Base-by-base conservation (phyloP, 306 rosid genomes). In the Corylus avellana region DNA sequence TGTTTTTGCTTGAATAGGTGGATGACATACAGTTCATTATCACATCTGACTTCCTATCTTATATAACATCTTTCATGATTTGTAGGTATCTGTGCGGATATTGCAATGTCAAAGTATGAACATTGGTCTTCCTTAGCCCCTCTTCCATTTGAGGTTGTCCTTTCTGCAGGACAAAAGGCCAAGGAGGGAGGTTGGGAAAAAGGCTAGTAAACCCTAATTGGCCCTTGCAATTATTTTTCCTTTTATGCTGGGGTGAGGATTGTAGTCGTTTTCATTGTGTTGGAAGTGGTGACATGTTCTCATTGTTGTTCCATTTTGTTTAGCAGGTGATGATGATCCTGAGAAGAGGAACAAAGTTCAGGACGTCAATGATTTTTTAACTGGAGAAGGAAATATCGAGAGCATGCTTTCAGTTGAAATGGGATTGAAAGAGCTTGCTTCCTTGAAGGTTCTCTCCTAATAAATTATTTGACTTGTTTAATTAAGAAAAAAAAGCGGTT, bases 121-220 rank as follows among this genome's bases (percentile, higher is more conserved):
- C 91, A 89, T 77, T 95, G 98, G 98, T 92, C 98, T 55, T 95
- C 98, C 77, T 77, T 95, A 79, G 98, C 98, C 59, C 98, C 98
- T 80, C 98, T 95, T 77, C 98, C 98, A 84, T 95, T 95, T 88
- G 98, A 95, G 89, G 88, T 95, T 5, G 98, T 95, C 75, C 84
- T 95, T 85, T 95, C 98, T 81, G 98, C 98, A 4, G 98, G 98
- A 77, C 98, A 92, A 85, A 95, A 91, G 84, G 98, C 98, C 53
- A 91, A 95, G 91, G 98, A 95, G 84, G 98, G 89, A 80, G 82
- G 85, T 85, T 89, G 92, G 93, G 90, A 88, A 83, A 92, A 89
- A 87, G 95, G 98, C 83, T 81, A 84, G 92, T 86, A 78, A 72
- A 62, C 48, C 54, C 73, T 70, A 55, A 77, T 84, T 47, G 51